Base-by-base conservation (phyloP, 257 asterid genomes). In the Jasminum sambac region DNA sequence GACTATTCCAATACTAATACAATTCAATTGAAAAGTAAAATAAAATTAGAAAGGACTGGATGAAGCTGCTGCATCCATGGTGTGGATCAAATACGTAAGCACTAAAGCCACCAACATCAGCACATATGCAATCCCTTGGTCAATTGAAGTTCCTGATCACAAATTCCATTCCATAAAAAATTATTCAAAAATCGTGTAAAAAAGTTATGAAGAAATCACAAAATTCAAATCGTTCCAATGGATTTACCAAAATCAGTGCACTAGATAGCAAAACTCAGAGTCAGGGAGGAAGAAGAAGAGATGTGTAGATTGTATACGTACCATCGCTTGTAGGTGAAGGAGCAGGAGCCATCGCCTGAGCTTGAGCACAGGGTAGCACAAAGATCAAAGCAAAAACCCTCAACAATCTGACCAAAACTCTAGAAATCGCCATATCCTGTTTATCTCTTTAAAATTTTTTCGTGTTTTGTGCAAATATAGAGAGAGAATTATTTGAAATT, bases 321-420 rank as follows among this genome's bases (percentile, higher is more conserved):
- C 82, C 82, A 65, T 81, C 82, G 72, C 80, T 81, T 30, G 71
- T n/a, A 64, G 82, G 80, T 2, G 78, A 72, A 11, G 85, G 85
- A 11, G 85, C 76, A 71, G 85, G 85, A 6, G 80, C 61, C 41
- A 81, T 25, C 2, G 43, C 71, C 71, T 74, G 80, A 42, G 80
- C 82, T 42, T 41, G 78, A 77, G 40, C 80, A 57, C 69, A 34
- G 23, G 74, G 70, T 8, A 75, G 8, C 5, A 48, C 67, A 13
- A 67, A 14, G 62, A 68, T 40, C 69, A 71, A 58, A 7, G 67
- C 73, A 26, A 39, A 77, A 2, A 77, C 25, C 42, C 73, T 77
- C 77, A 77, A 58, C n/a, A 71, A 67, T 17, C 50, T 64, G 64
- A 68, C 13, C 71, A 46, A 0, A 9, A 69, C 14, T 55, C 63